Conservation (phyloP, 208 protist genomes). For the Entamoeba histolytica region DNA sequence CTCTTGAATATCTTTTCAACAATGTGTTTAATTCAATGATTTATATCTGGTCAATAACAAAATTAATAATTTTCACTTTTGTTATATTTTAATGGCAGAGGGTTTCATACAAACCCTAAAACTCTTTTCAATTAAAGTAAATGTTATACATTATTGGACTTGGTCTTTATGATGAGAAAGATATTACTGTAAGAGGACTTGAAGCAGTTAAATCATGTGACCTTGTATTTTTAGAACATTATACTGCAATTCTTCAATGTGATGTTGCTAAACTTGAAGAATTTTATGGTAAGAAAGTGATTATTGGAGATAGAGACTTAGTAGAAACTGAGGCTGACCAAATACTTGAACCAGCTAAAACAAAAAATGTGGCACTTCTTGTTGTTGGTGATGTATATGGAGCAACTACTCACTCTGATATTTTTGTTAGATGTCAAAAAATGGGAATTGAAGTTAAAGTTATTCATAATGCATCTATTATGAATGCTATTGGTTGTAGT, state of each 20-base stretch:
- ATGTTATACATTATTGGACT: slow-evolving; percentile 75
- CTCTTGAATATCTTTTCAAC: too few species aligned
- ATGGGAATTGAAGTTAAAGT: slow-evolving; percentile 51
- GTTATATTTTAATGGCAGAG: too few species aligned
- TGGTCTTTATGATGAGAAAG: slow-evolving; percentile 78
- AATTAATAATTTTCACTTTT: too few species aligned
- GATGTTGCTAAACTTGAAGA: slow-evolving; percentile 24
- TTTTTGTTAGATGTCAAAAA: slow-evolving; percentile 71
- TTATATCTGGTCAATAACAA: too few species aligned
- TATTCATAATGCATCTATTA: slow-evolving; percentile 96
- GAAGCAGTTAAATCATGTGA: slow-evolving; percentile 63
- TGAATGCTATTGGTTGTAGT: slow-evolving; percentile 87
- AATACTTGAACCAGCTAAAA: slow-evolving; percentile 56
- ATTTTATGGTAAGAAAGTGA: slow-evolving; percentile 59
- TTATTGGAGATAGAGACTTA: slow-evolving; percentile 71
- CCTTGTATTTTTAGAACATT: slow-evolving; percentile 83
- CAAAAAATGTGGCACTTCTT: slow-evolving; percentile 68
- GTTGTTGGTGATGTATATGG: slow-evolving; percentile 95
- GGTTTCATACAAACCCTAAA: not conserved
- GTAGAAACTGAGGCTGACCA: slow-evolving; percentile 63
- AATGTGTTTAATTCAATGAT: too few species aligned
- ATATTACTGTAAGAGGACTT: slow-evolving; percentile 86
- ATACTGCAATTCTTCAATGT: slow-evolving; percentile 84
- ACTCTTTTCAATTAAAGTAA: not conserved
- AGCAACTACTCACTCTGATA: slow-evolving; percentile 92